Evolutionary conservation across 805 yeast genomes (phyloP).

Genomic region (Pichia nakasei): DNA sequence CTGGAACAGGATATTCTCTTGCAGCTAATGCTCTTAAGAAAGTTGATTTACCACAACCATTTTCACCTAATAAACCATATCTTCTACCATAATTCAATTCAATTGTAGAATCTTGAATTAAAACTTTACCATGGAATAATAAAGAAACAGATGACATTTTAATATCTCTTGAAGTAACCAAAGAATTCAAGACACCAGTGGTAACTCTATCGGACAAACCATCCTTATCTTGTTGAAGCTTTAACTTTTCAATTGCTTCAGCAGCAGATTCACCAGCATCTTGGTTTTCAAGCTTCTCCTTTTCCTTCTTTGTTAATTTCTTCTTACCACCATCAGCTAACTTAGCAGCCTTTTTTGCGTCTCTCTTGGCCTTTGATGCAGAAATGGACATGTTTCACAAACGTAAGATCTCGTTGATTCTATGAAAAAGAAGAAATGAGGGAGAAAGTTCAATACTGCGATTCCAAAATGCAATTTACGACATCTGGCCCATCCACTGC

Average conservation of each 20-base stretch:
- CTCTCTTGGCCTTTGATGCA: slow-evolving; percentile 96
- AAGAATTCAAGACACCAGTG: slow-evolving; percentile 90
- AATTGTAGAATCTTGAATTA: slow-evolving; percentile 82
- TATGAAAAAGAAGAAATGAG: no score
- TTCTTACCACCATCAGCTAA: slow-evolving; percentile 69
- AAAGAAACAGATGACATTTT: slow-evolving; percentile 85
- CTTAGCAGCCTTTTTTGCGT: slow-evolving; percentile 90
- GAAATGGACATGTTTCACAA: slow-evolving; percentile 44
- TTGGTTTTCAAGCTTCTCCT: slow-evolving; percentile 34
- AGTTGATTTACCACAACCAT: slow-evolving; percentile 98
- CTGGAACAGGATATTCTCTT: slow-evolving; percentile 93
- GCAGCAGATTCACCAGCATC: slow-evolving; percentile 54
- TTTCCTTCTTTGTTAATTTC: slow-evolving; percentile 55
- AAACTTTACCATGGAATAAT: slow-evolving; percentile 94
- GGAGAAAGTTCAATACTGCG: no score
- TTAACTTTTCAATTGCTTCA: slow-evolving; percentile 73
- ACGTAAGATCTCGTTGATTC: no score
- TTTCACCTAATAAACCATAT: slow-evolving; percentile 95
- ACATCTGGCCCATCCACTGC: no score
- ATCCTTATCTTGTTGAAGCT: slow-evolving; percentile 86
- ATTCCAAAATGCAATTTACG: background rate
- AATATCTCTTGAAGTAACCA: slow-evolving; percentile 87
- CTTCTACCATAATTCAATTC: slow-evolving; percentile 97
- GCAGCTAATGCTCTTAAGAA: slow-evolving; percentile 89
- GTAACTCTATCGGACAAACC: slow-evolving; percentile 96